Conservation (phyloP, 306 rosid genomes). For the Begonia peltatifolia region DNA sequence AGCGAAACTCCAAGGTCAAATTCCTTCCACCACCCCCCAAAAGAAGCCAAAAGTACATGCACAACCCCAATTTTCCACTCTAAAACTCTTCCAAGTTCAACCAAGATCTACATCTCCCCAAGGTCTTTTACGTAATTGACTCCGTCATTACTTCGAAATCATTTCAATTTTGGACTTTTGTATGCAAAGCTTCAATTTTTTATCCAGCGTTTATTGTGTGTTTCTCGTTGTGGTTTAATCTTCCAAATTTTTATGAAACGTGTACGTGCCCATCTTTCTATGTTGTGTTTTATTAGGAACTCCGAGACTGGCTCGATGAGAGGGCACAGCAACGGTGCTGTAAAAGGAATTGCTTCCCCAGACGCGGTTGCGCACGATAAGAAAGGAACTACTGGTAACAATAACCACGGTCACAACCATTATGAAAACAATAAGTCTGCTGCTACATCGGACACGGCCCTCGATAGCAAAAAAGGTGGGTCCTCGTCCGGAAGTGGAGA, state of each 20-base stretch:
- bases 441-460: constrained; percentile 80
- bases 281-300: constrained; percentile 40
- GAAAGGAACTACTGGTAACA: constrained; percentile 28
- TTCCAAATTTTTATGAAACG: constrained; percentile 5
- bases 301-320: constrained; percentile 70
- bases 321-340: constrained; percentile 64
- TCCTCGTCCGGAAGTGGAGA: constrained; percentile 82
- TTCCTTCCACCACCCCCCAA: constrained; percentile 1
- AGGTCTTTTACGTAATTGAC: constrained; percentile 12
- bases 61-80: constrained; percentile 30
- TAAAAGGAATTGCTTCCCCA: constrained; percentile 67
- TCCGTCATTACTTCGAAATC: no score
- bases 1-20: constrained; percentile 12
- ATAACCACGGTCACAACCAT: constrained; percentile 22
- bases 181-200: no score
- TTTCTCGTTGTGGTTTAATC: not conserved
- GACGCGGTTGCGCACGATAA: constrained; percentile 88
- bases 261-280: constrained; percentile 6
- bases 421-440: constrained; percentile 44
- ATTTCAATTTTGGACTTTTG: no score
- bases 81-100: constrained; percentile 16
- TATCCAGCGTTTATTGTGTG: not conserved
- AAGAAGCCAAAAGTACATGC: constrained; percentile 19
- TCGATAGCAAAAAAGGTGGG: constrained; percentile 87
- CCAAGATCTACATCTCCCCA: constrained; percentile 13